phyloP scores from a whole-genome alignment of 129 eudicot genomes.

The Flaveria ramosissima region DNA sequence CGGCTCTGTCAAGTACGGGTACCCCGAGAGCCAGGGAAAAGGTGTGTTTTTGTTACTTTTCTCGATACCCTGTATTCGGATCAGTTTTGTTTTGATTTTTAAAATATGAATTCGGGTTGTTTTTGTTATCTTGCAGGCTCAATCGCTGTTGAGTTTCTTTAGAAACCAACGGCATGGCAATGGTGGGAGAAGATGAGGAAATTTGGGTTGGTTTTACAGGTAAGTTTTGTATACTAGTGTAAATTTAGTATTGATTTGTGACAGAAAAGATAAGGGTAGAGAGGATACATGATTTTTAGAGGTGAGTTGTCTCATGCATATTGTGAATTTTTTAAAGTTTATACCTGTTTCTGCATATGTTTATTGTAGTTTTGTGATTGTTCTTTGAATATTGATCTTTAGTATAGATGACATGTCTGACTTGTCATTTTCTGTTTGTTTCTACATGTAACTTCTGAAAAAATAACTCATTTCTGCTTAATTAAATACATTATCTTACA shows the following conservation, averaged over 20 bases:
- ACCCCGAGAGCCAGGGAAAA: slow-evolving; percentile 91
- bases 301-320: slow-evolving; percentile 20
- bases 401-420: not conserved
- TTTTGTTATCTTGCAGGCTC: slow-evolving; percentile 62
- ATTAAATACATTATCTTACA: not conserved
- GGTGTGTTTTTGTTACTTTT: slow-evolving; percentile 33
- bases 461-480: not conserved
- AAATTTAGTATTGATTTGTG: slow-evolving; percentile 45
- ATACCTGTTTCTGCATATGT: slow-evolving; percentile 38
- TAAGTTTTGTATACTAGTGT: slow-evolving; percentile 44
- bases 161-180: slow-evolving; percentile 71
- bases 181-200: slow-evolving; percentile 63
- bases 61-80: not conserved
- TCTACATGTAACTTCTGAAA: not conserved
- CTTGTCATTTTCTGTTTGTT: not conserved
- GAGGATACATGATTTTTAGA: slow-evolving; percentile 33
- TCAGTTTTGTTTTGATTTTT: not conserved
- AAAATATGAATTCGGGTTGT: not conserved
- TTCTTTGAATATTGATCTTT: slow-evolving; percentile 2
- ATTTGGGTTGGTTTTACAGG: slow-evolving; percentile 26
- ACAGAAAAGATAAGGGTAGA: slow-evolving; percentile 20
- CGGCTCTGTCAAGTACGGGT: slow-evolving; percentile 78
- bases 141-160: slow-evolving; percentile 66
- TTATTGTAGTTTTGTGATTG: slow-evolving; percentile 35
- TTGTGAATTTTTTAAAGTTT: slow-evolving; percentile 33